These are phyloP conservation scores for Karstenula rhodostoma DNA, from an alignment of 2,329 filamentous ascomycete species.

Conservation along the genomic window DNA sequence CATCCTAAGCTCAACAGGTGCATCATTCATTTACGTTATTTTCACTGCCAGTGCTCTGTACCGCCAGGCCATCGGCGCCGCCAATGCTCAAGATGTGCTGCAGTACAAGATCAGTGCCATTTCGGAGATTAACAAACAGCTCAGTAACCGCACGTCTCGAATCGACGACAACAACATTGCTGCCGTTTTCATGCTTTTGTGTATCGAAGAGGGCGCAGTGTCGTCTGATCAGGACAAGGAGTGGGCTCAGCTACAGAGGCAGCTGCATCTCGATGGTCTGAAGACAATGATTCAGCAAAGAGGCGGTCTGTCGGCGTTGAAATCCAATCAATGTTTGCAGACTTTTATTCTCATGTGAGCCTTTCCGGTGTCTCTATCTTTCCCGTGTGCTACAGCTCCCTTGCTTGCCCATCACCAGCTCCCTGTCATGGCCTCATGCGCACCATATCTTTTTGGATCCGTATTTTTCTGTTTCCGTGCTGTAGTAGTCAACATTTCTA, in stretches of 20 bases:
- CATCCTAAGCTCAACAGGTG: conserved; percentile 33
- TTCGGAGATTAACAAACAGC: conserved; percentile 37
- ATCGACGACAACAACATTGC: conserved; percentile 44
- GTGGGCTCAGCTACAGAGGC: conserved; percentile 31
- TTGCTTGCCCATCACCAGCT: not conserved
- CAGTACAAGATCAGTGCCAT: conserved; percentile 40
- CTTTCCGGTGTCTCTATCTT: not conserved
- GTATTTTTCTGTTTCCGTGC: no score
- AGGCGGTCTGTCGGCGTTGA: conserved; percentile 40
- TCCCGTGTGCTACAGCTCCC: not conserved
- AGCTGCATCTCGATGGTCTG: conserved; percentile 41
- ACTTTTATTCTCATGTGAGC: conserved; percentile 44
- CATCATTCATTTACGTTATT: conserved; percentile 41
- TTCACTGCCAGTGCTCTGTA: conserved; percentile 37
- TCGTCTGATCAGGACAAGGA: conserved; percentile 29
- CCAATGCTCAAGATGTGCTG: conserved; percentile 19
- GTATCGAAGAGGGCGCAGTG: conserved; percentile 41
- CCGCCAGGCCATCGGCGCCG: conserved; percentile 24
- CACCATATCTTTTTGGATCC: not conserved
- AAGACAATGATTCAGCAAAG: conserved; percentile 44
- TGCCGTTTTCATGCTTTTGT: conserved; percentile 43
- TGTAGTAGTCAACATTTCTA: no score
- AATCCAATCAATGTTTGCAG: conserved; percentile 40
- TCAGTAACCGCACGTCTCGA: conserved; percentile 31
- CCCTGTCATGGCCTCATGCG: not conserved